Conservation (phyloP, 2,329 filamentous ascomycete species). For the Penicillium frequentans region DNA sequence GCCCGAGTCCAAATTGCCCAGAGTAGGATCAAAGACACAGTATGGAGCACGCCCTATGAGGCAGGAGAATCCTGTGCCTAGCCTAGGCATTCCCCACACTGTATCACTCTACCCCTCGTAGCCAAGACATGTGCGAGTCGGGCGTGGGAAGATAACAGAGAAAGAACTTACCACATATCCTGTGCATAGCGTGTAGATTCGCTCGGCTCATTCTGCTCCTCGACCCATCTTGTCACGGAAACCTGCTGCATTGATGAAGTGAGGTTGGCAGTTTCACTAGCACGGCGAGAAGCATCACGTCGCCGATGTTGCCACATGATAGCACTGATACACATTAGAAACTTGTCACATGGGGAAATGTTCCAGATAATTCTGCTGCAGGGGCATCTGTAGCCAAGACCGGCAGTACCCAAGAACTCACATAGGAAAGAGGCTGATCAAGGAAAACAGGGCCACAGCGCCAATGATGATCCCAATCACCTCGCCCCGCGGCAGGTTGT, state of each 20-base stretch:
- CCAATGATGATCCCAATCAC: slow-evolving; percentile 32
- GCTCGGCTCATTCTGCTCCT: slow-evolving; percentile 20
- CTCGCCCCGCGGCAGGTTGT: slow-evolving; percentile 21
- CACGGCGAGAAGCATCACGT: not conserved
- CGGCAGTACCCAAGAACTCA: slow-evolving; percentile 21
- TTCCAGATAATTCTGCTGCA: slow-evolving; percentile 18
- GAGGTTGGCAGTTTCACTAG: not conserved
- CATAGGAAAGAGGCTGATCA: slow-evolving; percentile 32
- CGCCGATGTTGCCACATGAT: slow-evolving; percentile 27
- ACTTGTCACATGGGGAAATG: not conserved
- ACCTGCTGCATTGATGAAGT: slow-evolving; percentile 12
- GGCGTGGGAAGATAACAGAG: slow-evolving; percentile 3
- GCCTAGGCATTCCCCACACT: slow-evolving; percentile 18
- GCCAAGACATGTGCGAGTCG: slow-evolving; percentile 5
- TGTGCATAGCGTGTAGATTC: slow-evolving; percentile 21
- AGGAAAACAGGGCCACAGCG: slow-evolving; percentile 27
- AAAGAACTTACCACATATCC: slow-evolving; percentile 27
- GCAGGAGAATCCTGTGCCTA: slow-evolving; percentile 8
- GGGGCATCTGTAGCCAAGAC: slow-evolving; percentile 15
- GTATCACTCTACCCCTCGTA: slow-evolving; percentile 8
- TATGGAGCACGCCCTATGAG: slow-evolving; percentile 1
- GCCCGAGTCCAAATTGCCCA: not conserved
- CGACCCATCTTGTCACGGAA: slow-evolving; percentile 29
- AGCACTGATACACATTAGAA: slow-evolving; percentile 12
- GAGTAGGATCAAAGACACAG: not conserved